Evolutionary conservation across 2,329 filamentous ascomycete genomes (phyloP).

Genomic region (Fusarium pilosicola): DNA sequence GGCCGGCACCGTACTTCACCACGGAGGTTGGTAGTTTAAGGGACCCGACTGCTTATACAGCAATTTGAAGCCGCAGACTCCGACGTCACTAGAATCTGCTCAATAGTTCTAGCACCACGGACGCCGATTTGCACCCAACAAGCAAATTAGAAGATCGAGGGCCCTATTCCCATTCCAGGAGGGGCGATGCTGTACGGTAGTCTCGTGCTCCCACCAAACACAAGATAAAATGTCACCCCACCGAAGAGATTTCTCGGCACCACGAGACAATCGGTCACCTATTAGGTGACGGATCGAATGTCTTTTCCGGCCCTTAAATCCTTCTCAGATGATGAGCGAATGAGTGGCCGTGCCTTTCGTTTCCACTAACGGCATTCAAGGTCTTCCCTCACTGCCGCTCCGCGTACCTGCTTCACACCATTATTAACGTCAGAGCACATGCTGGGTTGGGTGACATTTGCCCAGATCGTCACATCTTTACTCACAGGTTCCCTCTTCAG

Average conservation of each 20-base stretch:
- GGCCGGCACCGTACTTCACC: slow-evolving; percentile 37
- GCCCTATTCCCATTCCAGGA: slow-evolving; percentile 29
- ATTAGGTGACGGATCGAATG: slow-evolving; percentile 43
- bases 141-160: slow-evolving; percentile 25
- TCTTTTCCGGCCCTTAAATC: slow-evolving; percentile 30
- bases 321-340: slow-evolving; percentile 31
- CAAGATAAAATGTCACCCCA: slow-evolving; percentile 43
- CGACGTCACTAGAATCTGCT: slow-evolving; percentile 41
- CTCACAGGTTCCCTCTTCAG: slow-evolving; percentile 30
- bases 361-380: slow-evolving; percentile 20
- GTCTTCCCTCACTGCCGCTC: slow-evolving; percentile 22
- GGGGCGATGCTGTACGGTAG: slow-evolving; percentile 34
- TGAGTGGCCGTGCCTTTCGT: slow-evolving; percentile 21
- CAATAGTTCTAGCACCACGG: slow-evolving; percentile 40
- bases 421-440: slow-evolving; percentile 35
- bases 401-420: slow-evolving; percentile 25
- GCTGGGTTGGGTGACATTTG: slow-evolving; percentile 42
- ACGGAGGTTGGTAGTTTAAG: slow-evolving; percentile 30
- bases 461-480: slow-evolving; percentile 34
- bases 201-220: slow-evolving; percentile 40
- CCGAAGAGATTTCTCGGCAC: slow-evolving; percentile 44
- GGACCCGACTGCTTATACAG: slow-evolving; percentile 41
- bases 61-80: slow-evolving; percentile 31
- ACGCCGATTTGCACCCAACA: slow-evolving; percentile 36
- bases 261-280: slow-evolving; percentile 44